These are phyloP conservation scores for Mrakia frigida DNA, from an alignment of 768 basidiomycete species.

Conservation along the genomic window DNA sequence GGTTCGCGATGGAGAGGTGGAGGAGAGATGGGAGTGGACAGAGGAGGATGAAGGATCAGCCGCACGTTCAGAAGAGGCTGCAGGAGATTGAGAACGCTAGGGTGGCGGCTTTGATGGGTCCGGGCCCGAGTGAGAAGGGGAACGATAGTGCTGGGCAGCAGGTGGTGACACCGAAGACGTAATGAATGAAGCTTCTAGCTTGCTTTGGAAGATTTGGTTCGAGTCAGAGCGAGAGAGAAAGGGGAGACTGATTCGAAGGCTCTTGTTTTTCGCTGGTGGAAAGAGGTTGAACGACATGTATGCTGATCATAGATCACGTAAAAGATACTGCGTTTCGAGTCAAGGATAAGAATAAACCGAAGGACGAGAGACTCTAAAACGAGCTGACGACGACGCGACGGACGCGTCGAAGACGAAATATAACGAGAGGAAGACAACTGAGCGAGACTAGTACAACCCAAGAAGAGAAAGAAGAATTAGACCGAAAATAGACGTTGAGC, in stretches of 20 bases:
- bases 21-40: conserved; percentile 15
- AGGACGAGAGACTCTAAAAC: background rate
- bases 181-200: no score
- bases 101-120: background rate
- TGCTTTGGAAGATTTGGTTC: no score
- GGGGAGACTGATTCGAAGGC: no score
- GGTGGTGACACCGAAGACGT: no score
- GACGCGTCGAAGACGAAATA: background rate
- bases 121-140: background rate
- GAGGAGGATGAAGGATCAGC: conserved; percentile 5
- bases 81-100: background rate
- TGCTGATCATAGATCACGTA: no score
- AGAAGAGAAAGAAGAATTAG: background rate
- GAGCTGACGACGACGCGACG: background rate
- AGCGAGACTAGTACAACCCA: no score
- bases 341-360: background rate
- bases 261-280: no score
- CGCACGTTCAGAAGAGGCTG: background rate
- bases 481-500: background rate
- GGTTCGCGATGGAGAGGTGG: conserved; percentile 13
- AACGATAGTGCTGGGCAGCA: background rate
- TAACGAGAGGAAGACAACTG: background rate
- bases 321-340: no score
- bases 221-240: no score
- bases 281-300: no score